A percentile compares a stretch with the other conserved stretches of the same genome.
Evolutionary conservation across 768 basidiomycete genomes (phyloP).

Genomic region (Lactarius sanguifluus): DNA sequence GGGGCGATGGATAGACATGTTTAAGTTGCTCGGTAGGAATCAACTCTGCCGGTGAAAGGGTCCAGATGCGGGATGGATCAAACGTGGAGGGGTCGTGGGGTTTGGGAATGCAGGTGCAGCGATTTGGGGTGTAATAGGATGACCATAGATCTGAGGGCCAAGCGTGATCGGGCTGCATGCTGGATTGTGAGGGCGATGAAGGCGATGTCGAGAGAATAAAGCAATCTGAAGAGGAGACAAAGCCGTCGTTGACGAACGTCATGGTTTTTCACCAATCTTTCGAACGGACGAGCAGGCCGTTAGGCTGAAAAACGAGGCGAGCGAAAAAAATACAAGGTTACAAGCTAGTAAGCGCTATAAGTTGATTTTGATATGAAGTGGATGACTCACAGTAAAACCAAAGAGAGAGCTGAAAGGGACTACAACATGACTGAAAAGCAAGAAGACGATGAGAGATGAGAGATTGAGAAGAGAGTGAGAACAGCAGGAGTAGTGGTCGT

Average conservation of each 20-base stretch:
- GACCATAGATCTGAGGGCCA: constrained; percentile 23
- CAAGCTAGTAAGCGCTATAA: not conserved
- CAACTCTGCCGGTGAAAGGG: not conserved
- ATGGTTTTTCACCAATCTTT: constrained; percentile 27
- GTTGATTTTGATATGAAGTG: not conserved
- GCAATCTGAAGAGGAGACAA: constrained; percentile 3
- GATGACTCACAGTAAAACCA: constrained; percentile 23
- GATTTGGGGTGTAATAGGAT: constrained; percentile 25
- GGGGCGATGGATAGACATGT: constrained; percentile 29
- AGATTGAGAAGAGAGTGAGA: not conserved
- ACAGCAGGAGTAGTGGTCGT: not conserved
- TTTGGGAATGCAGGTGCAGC: constrained; percentile 18
- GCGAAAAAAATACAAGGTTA: not conserved
- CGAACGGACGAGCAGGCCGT: constrained; percentile 22
- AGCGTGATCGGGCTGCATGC: constrained; percentile 17
- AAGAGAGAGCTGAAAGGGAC: constrained; percentile 3
- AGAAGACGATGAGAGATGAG: constrained; percentile 2
- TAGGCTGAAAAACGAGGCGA: constrained; percentile 10
- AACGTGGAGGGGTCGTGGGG: constrained; percentile 26
- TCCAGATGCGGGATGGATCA: constrained; percentile 18
- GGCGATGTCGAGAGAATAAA: constrained; percentile 18
- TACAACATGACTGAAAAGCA: constrained; percentile 25
- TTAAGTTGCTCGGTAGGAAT: constrained; percentile 12
- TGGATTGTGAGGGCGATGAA: constrained; percentile 15
- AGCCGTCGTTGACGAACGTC: constrained; percentile 22